These are phyloP conservation scores for Picea glauca DNA, from an alignment of 75 land plant species.

Conservation along the genomic window DNA sequence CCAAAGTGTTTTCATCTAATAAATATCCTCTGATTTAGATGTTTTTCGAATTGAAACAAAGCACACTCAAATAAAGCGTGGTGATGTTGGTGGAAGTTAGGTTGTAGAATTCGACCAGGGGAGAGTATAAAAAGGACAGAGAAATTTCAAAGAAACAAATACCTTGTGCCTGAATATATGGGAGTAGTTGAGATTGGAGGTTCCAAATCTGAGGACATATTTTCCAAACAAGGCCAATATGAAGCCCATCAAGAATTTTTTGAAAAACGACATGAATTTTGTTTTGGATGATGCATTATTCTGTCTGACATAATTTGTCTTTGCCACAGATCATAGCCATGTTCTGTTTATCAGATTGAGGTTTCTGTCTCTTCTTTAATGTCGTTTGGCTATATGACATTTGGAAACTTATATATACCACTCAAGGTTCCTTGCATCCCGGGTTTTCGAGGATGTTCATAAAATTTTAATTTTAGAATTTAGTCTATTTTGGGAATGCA, in stretches of 20 bases:
- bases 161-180: neutral
- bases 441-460: neutral
- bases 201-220: neutral
- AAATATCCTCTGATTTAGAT: neutral
- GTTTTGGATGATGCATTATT: neutral
- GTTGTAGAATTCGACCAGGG: neutral
- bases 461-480: neutral
- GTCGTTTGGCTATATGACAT: neutral
- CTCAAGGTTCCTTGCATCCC: neutral
- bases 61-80: neutral
- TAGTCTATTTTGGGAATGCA: neutral
- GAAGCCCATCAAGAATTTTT: neutral
- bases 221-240: neutral
- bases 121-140: neutral
- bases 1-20: neutral
- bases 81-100: neutral
- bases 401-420: neutral
- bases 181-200: neutral
- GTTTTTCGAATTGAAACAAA: neutral
- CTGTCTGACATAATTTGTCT: neutral
- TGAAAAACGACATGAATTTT: neutral
- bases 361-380: neutral
- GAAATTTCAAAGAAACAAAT: neutral
- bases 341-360: neutral
- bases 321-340: neutral